Evolutionary conservation across 2,329 filamentous ascomycete genomes (phyloP).

Genomic region (Alternaria consortialis): DNA sequence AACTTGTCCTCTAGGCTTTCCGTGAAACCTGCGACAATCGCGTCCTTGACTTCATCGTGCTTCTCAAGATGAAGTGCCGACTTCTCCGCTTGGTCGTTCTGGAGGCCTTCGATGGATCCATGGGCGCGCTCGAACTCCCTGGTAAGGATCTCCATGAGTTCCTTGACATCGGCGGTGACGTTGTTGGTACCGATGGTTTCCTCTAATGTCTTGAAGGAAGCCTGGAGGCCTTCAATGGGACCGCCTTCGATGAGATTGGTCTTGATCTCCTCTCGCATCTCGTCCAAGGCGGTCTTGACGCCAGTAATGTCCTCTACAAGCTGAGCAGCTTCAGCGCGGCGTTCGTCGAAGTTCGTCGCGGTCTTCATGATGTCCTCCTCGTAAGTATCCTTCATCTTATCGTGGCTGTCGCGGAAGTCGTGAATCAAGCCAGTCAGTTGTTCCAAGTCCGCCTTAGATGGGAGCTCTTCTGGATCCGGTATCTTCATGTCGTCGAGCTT

Average conservation of each 20-base stretch:
- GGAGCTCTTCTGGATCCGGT: conserved; percentile 74
- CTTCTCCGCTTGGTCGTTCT: conserved; percentile 76
- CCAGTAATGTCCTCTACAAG: conserved; percentile 81
- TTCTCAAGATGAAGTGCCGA: conserved; percentile 65
- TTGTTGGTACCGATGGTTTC: conserved; percentile 67
- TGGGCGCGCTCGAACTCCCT: conserved; percentile 88
- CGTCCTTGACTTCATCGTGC: conserved; percentile 66
- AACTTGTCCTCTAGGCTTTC: conserved; percentile 79
- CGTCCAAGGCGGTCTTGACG: conserved; percentile 78
- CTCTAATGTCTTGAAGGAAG: conserved; percentile 73
- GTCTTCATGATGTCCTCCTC: conserved; percentile 77
- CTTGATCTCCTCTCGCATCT: conserved; percentile 79
- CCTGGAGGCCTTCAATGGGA: conserved; percentile 66
- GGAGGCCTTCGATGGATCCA: conserved; percentile 78
- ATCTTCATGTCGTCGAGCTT: conserved; percentile 77
- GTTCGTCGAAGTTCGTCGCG: conserved; percentile 81
- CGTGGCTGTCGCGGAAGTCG: conserved; percentile 65
- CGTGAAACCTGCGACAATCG: conserved; percentile 63
- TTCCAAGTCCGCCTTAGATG: conserved; percentile 78
- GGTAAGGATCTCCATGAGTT: conserved; percentile 76
- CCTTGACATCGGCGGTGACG: conserved; percentile 61
- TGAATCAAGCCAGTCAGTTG: conserved; percentile 64
- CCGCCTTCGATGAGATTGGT: conserved; percentile 79
- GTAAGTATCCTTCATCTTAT: conserved; percentile 76
- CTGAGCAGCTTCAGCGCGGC: conserved; percentile 81